phyloP scores from a whole-genome alignment of 2,329 filamentous ascomycete genomes.

The Colletotrichum sp. region DNA sequence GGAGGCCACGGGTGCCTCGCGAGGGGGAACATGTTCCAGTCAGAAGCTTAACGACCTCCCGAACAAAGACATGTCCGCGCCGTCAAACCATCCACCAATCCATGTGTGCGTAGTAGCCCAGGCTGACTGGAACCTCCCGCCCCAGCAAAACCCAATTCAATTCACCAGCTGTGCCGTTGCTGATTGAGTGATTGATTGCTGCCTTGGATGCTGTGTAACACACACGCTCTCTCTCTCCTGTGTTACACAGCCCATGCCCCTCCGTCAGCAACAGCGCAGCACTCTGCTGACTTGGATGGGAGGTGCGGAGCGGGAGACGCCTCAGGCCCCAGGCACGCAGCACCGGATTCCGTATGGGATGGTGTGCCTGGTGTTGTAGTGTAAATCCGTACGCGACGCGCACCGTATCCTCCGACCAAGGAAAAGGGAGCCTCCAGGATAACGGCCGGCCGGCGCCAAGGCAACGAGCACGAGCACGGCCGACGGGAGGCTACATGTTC shows the following conservation, averaged over 20 bases:
- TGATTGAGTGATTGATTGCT: not conserved
- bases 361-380: not conserved
- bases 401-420: not conserved
- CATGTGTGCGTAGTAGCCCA: too few species aligned
- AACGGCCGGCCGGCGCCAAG: not conserved
- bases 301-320: slow-evolving; percentile 12
- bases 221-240: not conserved
- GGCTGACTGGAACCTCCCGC: not conserved
- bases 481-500: not conserved
- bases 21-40: not conserved
- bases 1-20: not conserved
- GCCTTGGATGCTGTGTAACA: slow-evolving; percentile 4
- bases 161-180: not conserved
- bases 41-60: not conserved
- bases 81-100: not conserved
- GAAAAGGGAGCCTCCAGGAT: not conserved
- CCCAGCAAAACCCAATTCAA: not conserved
- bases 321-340: not conserved
- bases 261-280: slow-evolving; percentile 3
- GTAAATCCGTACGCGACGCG: not conserved
- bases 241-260: not conserved
- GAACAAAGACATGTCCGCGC: not conserved
- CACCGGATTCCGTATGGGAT: not conserved
- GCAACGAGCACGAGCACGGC: not conserved
- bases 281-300: slow-evolving; percentile 1